These are phyloP conservation scores for Dactylellina drechsleri DNA, from an alignment of 2,329 filamentous ascomycete genomes.

Conservation along the genomic window DNA sequence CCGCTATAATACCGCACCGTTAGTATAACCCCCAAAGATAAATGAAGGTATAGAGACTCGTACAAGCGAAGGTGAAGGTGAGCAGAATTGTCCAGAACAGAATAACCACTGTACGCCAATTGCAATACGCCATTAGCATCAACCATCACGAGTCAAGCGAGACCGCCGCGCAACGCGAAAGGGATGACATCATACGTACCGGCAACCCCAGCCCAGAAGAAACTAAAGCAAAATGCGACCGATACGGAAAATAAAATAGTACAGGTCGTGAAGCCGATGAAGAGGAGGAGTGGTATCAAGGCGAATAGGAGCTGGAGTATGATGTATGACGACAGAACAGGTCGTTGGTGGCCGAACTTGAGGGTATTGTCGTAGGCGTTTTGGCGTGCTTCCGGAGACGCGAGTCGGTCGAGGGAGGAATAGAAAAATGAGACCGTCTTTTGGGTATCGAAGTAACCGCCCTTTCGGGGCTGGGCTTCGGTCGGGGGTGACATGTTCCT, in stretches of 20 bases:
- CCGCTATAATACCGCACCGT: slow-evolving; percentile 4
- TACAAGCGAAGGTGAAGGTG: slow-evolving; percentile 44
- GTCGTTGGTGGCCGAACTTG: slow-evolving; percentile 41
- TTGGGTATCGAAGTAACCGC: slow-evolving; percentile 31
- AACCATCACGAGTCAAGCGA: slow-evolving; percentile 1
- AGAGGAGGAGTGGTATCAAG: slow-evolving; percentile 29
- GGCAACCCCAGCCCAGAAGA: slow-evolving; percentile 42
- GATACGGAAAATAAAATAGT: slow-evolving; percentile 20
- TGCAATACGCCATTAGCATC: background rate
- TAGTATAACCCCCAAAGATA: background rate
- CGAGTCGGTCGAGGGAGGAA: slow-evolving; percentile 27
- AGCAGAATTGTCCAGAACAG: slow-evolving; percentile 47
- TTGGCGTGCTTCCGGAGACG: slow-evolving; percentile 23
- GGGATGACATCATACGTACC: slow-evolving; percentile 37
- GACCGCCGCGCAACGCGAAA: background rate
- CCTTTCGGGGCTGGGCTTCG: background rate
- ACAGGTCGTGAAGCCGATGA: slow-evolving; percentile 37
- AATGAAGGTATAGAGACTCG: background rate
- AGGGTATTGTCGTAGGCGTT: slow-evolving; percentile 21
- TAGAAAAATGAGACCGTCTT: slow-evolving; percentile 46
- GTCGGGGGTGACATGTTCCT: slow-evolving; percentile 6
- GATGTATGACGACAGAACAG: slow-evolving; percentile 39
- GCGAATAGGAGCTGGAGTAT: slow-evolving; percentile 37
- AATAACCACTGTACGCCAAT: slow-evolving; percentile 8
- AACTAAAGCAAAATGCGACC: slow-evolving; percentile 21